A percentile compares a stretch with the other conserved stretches of the same genome.
Conservation (phyloP, 768 basidiomycete species). For the Ramaria sp. region DNA sequence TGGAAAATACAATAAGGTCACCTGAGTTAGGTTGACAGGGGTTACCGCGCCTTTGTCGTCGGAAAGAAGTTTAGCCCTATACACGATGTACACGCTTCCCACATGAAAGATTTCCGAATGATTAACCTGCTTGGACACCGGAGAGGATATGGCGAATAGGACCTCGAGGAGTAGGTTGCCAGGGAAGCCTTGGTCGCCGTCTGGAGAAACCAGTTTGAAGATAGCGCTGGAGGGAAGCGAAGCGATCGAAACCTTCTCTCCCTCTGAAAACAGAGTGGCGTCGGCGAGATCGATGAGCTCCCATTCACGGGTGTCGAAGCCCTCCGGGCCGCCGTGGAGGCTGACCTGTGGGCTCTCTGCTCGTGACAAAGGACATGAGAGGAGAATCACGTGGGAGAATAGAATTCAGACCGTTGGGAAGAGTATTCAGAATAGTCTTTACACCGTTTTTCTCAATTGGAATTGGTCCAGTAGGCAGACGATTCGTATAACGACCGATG, state of each 20-base stretch:
- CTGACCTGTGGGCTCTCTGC: slow-evolving; percentile 34
- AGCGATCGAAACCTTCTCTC: slow-evolving; percentile 37
- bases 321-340: slow-evolving; percentile 60
- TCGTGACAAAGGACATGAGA: not conserved
- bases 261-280: slow-evolving; percentile 39
- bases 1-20: slow-evolving; percentile 16
- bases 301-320: slow-evolving; percentile 53
- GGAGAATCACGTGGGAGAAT: not conserved
- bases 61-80: slow-evolving; percentile 49
- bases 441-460: slow-evolving; percentile 42
- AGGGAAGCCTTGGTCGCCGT: slow-evolving; percentile 65
- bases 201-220: slow-evolving; percentile 45
- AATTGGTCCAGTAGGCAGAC: slow-evolving; percentile 52
- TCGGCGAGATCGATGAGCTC: slow-evolving; percentile 25
- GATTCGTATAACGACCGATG: slow-evolving; percentile 64
- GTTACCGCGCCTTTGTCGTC: slow-evolving; percentile 41
- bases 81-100: slow-evolving; percentile 58
- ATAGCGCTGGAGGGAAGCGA: slow-evolving; percentile 30
- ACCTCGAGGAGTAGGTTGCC: slow-evolving; percentile 52
- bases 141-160: slow-evolving; percentile 32
- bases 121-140: slow-evolving; percentile 18
- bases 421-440: slow-evolving; percentile 33
- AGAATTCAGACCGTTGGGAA: slow-evolving; percentile 23
- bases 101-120: slow-evolving; percentile 29
- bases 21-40: slow-evolving; percentile 69